A percentile compares a stretch with the other conserved stretches of the same genome.
Conservation (phyloP, 2,329 filamentous ascomycete genomes). For the Exophiala oligosperma region DNA sequence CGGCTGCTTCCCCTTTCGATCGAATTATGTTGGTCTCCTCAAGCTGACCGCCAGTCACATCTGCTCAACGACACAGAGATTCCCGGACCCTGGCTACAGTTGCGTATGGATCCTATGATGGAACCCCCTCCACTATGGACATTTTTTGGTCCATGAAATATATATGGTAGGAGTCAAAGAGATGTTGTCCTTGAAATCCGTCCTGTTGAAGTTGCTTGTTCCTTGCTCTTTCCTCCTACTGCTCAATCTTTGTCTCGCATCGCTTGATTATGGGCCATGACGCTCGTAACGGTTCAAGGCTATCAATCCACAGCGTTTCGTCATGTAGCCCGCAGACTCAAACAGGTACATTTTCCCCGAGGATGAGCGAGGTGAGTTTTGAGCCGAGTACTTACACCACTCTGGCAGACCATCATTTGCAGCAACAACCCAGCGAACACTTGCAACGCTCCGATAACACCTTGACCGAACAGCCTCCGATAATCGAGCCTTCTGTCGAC, state of each 20-base stretch:
- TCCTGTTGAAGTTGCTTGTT: too few species aligned
- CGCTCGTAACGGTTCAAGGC: constrained; percentile 1
- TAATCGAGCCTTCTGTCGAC: constrained; percentile 9
- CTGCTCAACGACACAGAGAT: not conserved
- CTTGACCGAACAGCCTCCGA: constrained; percentile 3
- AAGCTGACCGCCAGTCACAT: not conserved
- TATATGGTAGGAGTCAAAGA: not conserved
- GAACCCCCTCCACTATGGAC: not conserved
- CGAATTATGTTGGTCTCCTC: not conserved
- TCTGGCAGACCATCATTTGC: not conserved
- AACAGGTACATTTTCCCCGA: not conserved
- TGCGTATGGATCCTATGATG: not conserved
- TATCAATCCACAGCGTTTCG: constrained; percentile 4
- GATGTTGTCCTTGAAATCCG: too few species aligned
- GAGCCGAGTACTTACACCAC: not conserved
- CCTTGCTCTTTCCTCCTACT: not conserved
- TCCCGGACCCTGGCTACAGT: not conserved
- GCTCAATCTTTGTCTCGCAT: not conserved
- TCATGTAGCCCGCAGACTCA: not conserved
- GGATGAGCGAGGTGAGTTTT: too few species aligned
- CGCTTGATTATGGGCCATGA: constrained; percentile 11
- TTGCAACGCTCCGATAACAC: constrained; percentile 7
- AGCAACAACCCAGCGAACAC: not conserved
- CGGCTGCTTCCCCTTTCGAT: not conserved
- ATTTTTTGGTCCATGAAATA: not conserved